phyloP scores from a whole-genome alignment of 2,329 filamentous ascomycete species.

The Aspergillus costaricaensis region DNA sequence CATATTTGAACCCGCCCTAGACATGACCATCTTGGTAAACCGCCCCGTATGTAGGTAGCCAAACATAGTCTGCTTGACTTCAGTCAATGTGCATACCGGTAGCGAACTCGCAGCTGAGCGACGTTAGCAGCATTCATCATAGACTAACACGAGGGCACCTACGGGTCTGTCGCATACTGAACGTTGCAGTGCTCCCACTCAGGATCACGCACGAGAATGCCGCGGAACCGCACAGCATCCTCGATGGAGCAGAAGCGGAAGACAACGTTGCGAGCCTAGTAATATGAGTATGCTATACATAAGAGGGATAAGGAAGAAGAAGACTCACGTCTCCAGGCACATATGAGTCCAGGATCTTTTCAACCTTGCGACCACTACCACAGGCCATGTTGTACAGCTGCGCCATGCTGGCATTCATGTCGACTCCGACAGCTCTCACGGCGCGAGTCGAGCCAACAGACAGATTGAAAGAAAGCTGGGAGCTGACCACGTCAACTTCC shows the following conservation, averaged over 20 bases:
- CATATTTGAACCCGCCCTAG: not conserved
- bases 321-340: slow-evolving; percentile 44
- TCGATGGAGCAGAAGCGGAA: slow-evolving; percentile 53
- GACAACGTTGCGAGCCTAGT: slow-evolving; percentile 45
- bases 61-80: not conserved
- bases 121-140: slow-evolving; percentile 4
- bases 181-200: slow-evolving; percentile 52
- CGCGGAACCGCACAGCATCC: slow-evolving; percentile 50
- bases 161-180: slow-evolving; percentile 47
- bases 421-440: slow-evolving; percentile 46
- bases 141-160: slow-evolving; percentile 14
- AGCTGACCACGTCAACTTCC: slow-evolving; percentile 44
- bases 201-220: slow-evolving; percentile 39
- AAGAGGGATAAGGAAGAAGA: not conserved
- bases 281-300: not conserved
- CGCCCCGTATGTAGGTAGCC: not conserved
- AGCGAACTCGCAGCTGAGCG: slow-evolving; percentile 25
- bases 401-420: slow-evolving; percentile 42
- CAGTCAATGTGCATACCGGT: slow-evolving; percentile 22
- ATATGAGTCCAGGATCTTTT: slow-evolving; percentile 47
- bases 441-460: slow-evolving; percentile 48
- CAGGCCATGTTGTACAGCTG: slow-evolving; percentile 42
- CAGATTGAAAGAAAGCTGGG: slow-evolving; percentile 44
- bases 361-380: slow-evolving; percentile 45
- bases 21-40: not conserved